Evolutionary conservation across 768 basidiomycete species (phyloP), one percentile per base, ranked within the genome.

Genomic region (Dendrothele bispora): DNA sequence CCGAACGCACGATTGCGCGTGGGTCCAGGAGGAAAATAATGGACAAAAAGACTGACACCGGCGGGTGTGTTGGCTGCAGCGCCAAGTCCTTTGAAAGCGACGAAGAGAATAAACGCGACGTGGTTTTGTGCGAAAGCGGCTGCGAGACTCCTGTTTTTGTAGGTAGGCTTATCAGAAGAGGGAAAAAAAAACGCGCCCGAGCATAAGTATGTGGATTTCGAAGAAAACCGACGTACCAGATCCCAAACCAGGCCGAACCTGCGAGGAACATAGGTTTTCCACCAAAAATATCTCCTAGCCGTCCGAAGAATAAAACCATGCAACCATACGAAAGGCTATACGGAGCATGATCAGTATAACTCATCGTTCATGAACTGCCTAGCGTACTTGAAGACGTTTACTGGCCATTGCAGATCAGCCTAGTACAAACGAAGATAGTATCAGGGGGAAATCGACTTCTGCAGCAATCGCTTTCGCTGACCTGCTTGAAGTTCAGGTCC

Each of bases 51-150:
- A 12, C 56, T 51, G 35, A 55, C 47, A 38, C 61, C 61, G 24
- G 63, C 61, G 2, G 65, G 67, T 2, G 67, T 67, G 46, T 67
- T 66, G 6, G 67, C 67, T 12, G 67, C 65, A 37, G 66, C 62
- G 15, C 67, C 67, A 6, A 69, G 41, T 7, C 67, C 67, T 46
- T 58, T 55, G 12, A 66, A 45, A 11, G 63, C 67, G 25, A 65
- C 55, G 49, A 66, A 64, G 20, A 59, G 32, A 39, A 67, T 68
- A 50, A 69, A 65, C 22, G 57, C 26, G 10, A 45, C 49, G 26
- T 58, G 54, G 43, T 43, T 62, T 22, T n/a, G 29, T 53, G 62
- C 61, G n/a, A 65, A 59, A 12, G 64, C 59, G 7, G 57, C 53
- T 17, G 58, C 61, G 29, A 64, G 50, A 51, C 63, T 64, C 62